These are phyloP conservation scores for Fusarium sp. DNA, from an alignment of 2,329 filamentous ascomycete species.

Conservation along the genomic window DNA sequence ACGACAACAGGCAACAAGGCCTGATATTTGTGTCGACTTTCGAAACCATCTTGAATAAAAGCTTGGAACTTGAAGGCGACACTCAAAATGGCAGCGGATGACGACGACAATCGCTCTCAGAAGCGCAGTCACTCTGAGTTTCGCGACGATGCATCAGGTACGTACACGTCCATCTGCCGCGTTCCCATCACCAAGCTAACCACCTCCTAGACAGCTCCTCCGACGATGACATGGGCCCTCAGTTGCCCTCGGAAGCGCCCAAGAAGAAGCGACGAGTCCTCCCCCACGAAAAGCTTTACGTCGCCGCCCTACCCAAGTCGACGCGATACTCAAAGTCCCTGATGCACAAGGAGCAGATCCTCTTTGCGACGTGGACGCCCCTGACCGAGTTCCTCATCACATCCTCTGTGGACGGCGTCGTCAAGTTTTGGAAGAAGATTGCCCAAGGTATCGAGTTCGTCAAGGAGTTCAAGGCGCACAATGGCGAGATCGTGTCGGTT, in stretches of 20 bases:
- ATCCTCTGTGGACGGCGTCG: conserved; percentile 91
- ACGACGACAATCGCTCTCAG: conserved; percentile 50
- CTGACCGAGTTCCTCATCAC: conserved; percentile 96
- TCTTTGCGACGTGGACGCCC: conserved; percentile 88
- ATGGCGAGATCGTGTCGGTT: conserved; percentile 83
- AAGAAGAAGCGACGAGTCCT: conserved; percentile 94
- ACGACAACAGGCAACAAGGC: conserved; percentile 5
- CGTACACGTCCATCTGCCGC: conserved; percentile 36
- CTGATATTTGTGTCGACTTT: not conserved
- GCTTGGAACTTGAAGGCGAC: not conserved
- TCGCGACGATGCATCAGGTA: conserved; percentile 58
- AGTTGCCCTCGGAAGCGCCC: conserved; percentile 82
- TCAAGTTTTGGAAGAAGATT: conserved; percentile 99
- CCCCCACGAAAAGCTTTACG: conserved; percentile 93
- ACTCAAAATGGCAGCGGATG: conserved; percentile 43
- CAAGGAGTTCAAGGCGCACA: conserved; percentile 95
- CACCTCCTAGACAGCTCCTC: conserved; percentile 71
- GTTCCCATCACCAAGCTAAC: conserved; percentile 14
- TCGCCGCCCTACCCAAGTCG: conserved; percentile 86
- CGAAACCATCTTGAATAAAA: not conserved
- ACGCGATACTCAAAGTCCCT: conserved; percentile 91
- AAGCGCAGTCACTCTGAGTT: conserved; percentile 68
- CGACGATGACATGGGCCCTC: conserved; percentile 92
- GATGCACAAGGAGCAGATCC: conserved; percentile 97
- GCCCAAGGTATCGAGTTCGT: conserved; percentile 94